A percentile compares a stretch with the other conserved stretches of the same genome.
Evolutionary conservation across 2,329 filamentous ascomycete species (phyloP).

Genomic region (Colletotrichum salicis): DNA sequence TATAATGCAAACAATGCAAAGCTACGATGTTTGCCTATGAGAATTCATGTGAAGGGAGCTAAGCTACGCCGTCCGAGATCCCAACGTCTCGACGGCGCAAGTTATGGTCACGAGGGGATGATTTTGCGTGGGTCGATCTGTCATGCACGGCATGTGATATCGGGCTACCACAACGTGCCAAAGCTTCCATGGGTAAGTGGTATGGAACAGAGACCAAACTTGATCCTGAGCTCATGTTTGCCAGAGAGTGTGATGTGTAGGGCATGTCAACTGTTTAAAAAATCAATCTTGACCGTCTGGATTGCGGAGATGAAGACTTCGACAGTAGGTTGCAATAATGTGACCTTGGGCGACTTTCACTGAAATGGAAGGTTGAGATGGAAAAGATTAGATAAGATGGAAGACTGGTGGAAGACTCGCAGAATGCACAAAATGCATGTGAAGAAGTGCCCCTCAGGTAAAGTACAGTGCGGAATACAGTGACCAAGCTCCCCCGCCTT

Average conservation of each 20-base stretch:
- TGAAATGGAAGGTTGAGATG: background rate
- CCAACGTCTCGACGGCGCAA: constrained; percentile 11
- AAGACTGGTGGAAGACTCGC: background rate
- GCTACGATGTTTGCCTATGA: background rate
- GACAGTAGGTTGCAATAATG: no score
- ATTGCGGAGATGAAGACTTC: no score
- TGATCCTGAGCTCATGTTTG: background rate
- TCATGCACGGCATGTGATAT: constrained; percentile 3
- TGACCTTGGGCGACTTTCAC: background rate
- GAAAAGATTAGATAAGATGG: background rate
- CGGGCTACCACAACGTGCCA: background rate
- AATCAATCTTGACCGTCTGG: no score
- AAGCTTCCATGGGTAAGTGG: no score
- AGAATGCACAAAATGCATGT: background rate
- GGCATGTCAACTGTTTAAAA: no score
- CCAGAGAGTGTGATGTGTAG: background rate
- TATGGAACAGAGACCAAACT: no score
- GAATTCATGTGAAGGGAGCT: constrained; percentile 13
- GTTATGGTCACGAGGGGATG: background rate
- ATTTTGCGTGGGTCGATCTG: background rate
- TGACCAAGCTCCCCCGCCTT: background rate
- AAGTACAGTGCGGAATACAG: background rate
- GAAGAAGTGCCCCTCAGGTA: background rate
- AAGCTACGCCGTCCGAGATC: constrained; percentile 1
- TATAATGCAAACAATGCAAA: background rate